phyloP scores from a whole-genome alignment of 2,329 filamentous ascomycete species.

The Pezicula rhizophila region DNA sequence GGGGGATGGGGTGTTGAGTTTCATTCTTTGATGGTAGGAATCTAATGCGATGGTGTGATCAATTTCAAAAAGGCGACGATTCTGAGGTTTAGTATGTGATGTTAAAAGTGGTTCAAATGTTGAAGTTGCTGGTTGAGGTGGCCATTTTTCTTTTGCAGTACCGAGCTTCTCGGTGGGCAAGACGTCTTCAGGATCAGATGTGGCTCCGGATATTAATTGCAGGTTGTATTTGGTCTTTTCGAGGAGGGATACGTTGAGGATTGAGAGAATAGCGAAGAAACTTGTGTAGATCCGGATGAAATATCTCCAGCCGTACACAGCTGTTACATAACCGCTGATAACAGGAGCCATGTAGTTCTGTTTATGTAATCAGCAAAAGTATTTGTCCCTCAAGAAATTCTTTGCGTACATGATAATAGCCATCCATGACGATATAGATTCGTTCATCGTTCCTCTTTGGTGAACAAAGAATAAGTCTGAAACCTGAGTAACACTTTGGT shows the following conservation, averaged over 20 bases:
- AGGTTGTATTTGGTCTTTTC: neutral
- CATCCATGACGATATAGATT: neutral
- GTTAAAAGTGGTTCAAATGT: too few species aligned
- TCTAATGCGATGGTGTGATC: neutral
- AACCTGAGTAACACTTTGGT: neutral
- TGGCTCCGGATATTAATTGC: neutral
- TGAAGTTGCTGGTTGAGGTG: too few species aligned
- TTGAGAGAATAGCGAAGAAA: neutral
- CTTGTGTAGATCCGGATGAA: neutral
- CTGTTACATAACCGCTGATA: neutral
- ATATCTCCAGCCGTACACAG: neutral
- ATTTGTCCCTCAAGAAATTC: too few species aligned
- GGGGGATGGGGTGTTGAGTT: neutral
- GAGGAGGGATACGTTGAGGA: neutral
- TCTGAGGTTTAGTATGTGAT: neutral
- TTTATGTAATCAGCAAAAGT: too few species aligned
- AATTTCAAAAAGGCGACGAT: neutral
- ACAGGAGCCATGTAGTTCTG: neutral
- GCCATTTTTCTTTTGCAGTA: too few species aligned
- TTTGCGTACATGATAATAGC: neutral
- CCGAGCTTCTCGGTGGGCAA: too few species aligned
- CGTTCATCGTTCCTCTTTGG: neutral
- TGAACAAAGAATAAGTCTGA: neutral
- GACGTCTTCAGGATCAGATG: neutral
- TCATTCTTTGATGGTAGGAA: neutral